These are phyloP conservation scores for Quercus gilva DNA, from an alignment of 306 rosid species.

Conservation along the genomic window DNA sequence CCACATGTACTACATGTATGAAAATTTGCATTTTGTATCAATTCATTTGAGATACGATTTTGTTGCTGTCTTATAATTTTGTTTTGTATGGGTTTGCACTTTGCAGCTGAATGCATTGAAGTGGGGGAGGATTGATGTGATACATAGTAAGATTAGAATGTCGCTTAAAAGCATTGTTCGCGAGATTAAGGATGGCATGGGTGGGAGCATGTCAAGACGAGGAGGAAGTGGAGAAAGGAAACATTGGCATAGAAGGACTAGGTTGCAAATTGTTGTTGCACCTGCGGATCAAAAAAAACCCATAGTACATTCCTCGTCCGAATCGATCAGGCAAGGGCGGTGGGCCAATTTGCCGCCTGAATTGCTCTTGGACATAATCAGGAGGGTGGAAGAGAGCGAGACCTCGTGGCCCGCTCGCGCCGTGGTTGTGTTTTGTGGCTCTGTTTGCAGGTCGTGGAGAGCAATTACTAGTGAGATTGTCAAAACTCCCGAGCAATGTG, in stretches of 20 bases:
- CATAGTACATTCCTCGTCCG: constrained; percentile 22
- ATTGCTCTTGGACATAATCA: constrained; percentile 72
- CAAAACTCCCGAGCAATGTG: constrained; percentile 78
- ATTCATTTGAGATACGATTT: too few relatives aligned
- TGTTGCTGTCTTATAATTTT: too few relatives aligned
- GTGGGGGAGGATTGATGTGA: constrained; percentile 40
- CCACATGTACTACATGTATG: too few relatives aligned
- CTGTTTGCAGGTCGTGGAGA: constrained; percentile 89
- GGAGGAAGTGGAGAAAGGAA: constrained; percentile 48
- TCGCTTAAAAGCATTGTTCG: constrained; percentile 65
- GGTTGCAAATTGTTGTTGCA: constrained; percentile 77
- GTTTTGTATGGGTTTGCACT: too few relatives aligned
- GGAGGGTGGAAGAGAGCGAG: constrained; percentile 81
- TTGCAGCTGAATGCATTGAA: too few relatives aligned
- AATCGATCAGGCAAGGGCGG: constrained; percentile 45
- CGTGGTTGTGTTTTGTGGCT: constrained; percentile 62
- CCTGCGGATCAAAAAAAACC: neutral
- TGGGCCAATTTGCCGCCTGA: constrained; percentile 82
- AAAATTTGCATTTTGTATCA: too few relatives aligned
- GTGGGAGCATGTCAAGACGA: constrained; percentile 62
- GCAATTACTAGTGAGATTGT: constrained; percentile 62
- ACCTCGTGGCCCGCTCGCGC: constrained; percentile 76
- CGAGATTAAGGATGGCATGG: constrained; percentile 72
- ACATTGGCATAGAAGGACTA: constrained; percentile 50
- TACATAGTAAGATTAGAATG: constrained; percentile 32